These are phyloP conservation scores for Beauveria australis DNA, from an alignment of 2,329 filamentous ascomycete genomes.

Conservation along the genomic window DNA sequence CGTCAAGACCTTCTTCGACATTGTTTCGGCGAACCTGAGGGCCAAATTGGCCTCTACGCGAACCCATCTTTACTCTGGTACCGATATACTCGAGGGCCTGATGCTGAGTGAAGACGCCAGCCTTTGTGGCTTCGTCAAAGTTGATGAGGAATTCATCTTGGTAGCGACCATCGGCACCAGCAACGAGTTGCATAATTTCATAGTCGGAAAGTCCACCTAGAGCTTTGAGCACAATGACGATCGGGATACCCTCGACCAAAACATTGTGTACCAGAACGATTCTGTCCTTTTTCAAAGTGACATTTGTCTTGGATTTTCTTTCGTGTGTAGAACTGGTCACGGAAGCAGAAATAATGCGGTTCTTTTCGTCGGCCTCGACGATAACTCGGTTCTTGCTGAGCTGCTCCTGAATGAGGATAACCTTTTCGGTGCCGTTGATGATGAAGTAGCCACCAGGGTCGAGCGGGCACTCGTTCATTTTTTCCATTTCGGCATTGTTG, in stretches of 20 bases:
- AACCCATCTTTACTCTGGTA: conserved; percentile 76
- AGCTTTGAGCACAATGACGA: conserved; percentile 86
- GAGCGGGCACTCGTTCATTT: conserved; percentile 89
- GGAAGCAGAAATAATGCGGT: conserved; percentile 87
- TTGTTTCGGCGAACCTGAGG: conserved; percentile 63
- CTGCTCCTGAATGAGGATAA: conserved; percentile 96
- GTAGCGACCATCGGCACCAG: conserved; percentile 77
- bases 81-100: conserved; percentile 93
- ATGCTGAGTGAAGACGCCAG: conserved; percentile 83
- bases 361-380: conserved; percentile 86
- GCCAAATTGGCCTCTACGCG: conserved; percentile 49
- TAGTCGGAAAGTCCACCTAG: conserved; percentile 90
- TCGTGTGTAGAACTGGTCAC: conserved; percentile 98
- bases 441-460: conserved; percentile 98
- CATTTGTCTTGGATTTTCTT: conserved; percentile 95
- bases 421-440: conserved; percentile 94
- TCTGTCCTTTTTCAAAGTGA: conserved; percentile 86
- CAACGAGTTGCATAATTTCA: conserved; percentile 86
- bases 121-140: conserved; percentile 83
- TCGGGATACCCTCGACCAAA: conserved; percentile 85
- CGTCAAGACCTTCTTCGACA: conserved; percentile 86
- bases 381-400: conserved; percentile 99
- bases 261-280: conserved; percentile 90
- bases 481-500: conserved; percentile 79
- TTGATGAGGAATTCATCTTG: conserved; percentile 95